These are phyloP conservation scores for Hypoxylon lenormandii DNA, from an alignment of 495 filamentous ascomycete species.

Conservation along the genomic window DNA sequence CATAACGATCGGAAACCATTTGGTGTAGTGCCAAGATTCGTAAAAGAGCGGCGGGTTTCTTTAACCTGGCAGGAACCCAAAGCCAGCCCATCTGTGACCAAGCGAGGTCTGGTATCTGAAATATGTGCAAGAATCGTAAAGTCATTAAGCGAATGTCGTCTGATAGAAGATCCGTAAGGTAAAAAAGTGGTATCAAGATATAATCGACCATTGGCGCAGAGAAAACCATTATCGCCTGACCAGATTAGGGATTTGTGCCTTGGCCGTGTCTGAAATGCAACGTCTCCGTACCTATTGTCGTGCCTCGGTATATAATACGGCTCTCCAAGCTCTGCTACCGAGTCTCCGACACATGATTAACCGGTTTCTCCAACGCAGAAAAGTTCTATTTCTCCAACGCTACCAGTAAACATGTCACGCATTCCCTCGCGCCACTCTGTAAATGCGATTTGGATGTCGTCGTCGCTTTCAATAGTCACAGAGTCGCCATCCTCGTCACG, in stretches of 20 bases:
- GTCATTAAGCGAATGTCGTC: conserved; percentile 39
- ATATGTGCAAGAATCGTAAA: conserved; percentile 47
- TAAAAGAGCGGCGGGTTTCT: conserved; percentile 34
- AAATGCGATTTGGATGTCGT: conserved; percentile 93
- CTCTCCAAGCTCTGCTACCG: neutral
- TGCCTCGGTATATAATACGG: conserved; percentile 3
- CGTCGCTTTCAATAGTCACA: conserved; percentile 91
- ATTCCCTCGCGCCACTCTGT: conserved; percentile 87
- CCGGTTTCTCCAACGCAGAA: conserved; percentile 64
- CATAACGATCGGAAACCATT: conserved; percentile 30
- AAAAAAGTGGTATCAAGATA: conserved; percentile 32
- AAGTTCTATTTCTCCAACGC: conserved; percentile 86
- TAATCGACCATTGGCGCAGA: conserved; percentile 10
- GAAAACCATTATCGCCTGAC: conserved; percentile 23
- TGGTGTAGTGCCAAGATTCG: conserved; percentile 14
- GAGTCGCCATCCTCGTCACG: conserved; percentile 92
- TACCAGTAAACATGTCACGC: conserved; percentile 70
- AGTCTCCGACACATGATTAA: conserved; percentile 16
- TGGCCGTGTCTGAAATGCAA: conserved; percentile 3
- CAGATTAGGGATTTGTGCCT: conserved; percentile 20
- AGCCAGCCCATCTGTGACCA: conserved; percentile 37
- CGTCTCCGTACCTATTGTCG: conserved; percentile 3
- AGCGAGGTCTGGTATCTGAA: conserved; percentile 45
- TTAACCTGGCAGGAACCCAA: conserved; percentile 36
- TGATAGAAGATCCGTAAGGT: conserved; percentile 8